Evolutionary conservation across 2,329 filamentous ascomycete genomes (phyloP).

Genomic region (Colletotrichum falcatum): DNA sequence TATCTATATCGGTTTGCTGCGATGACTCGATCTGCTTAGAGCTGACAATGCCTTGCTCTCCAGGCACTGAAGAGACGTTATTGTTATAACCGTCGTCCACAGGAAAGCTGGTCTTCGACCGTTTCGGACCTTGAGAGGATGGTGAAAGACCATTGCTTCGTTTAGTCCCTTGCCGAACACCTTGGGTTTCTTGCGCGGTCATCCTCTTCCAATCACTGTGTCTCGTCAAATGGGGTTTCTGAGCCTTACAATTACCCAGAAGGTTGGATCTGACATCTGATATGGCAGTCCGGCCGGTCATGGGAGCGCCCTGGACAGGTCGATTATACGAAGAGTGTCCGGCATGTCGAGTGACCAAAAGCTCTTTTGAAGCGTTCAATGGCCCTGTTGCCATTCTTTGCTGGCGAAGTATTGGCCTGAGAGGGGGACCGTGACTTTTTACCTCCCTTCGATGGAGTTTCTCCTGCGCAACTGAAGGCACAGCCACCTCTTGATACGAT

Average conservation of each 20-base stretch:
- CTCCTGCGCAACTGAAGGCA: constrained; percentile 17
- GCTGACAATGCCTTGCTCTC: neutral
- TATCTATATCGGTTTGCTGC: neutral
- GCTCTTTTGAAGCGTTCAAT: neutral
- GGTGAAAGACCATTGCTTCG: neutral
- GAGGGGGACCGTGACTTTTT: neutral
- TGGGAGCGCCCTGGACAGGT: constrained; percentile 6
- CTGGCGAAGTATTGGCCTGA: constrained; percentile 4
- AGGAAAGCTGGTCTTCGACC: constrained; percentile 3
- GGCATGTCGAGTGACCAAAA: neutral
- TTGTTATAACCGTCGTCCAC: neutral
- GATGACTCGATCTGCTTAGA: neutral
- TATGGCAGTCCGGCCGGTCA: neutral
- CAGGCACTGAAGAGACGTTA: neutral
- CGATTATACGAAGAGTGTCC: constrained; percentile 21
- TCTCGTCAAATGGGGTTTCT: neutral
- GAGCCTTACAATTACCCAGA: constrained; percentile 2
- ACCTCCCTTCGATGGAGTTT: constrained; percentile 9
- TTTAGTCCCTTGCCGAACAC: neutral
- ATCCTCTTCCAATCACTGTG: constrained; percentile 4
- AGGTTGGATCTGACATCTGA: constrained; percentile 11
- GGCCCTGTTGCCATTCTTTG: neutral
- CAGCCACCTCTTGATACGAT: neutral
- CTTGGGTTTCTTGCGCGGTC: neutral
- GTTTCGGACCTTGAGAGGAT: neutral